phyloP scores from a whole-genome alignment of 306 rosid species.

The Trifolium repens region DNA sequence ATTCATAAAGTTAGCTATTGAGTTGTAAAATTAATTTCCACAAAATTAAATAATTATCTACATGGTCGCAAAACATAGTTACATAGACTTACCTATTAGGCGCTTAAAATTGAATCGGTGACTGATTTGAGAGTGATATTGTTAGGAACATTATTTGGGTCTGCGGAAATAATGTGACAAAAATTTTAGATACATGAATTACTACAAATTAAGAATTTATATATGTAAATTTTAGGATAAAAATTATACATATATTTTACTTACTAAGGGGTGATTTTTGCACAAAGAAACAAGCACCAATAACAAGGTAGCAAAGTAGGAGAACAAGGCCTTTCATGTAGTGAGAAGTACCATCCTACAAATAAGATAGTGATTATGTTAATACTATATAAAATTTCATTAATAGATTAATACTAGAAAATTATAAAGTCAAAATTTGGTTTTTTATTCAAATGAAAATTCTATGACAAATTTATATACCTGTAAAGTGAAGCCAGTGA shows the following conservation, averaged over 20 bases:
- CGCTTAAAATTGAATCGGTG: constrained; percentile 39
- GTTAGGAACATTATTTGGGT: constrained; percentile 34
- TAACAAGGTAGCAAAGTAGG: constrained; percentile 78
- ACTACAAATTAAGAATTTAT: not conserved
- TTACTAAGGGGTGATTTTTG: constrained; percentile 58
- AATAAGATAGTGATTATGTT: constrained; percentile 24
- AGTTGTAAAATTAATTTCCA: not conserved
- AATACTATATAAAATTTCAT: not conserved
- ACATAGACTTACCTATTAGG: constrained; percentile 48
- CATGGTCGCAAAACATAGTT: constrained; percentile 2
- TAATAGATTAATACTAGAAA: constrained; percentile 12
- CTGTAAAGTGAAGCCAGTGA: constrained; percentile 74
- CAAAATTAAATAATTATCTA: not conserved
- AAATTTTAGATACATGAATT: constrained; percentile 30
- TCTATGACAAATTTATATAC: constrained; percentile 40
- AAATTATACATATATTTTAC: constrained; percentile 29
- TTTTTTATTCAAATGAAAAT: constrained; percentile 1
- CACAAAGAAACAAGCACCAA: constrained; percentile 86
- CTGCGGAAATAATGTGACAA: constrained; percentile 31
- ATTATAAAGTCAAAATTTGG: not conserved
- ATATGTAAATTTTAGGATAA: not conserved
- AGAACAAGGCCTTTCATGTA: constrained; percentile 90
- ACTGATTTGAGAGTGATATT: constrained; percentile 41
- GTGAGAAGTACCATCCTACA: constrained; percentile 91
- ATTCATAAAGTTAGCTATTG: not conserved